phyloP scores from a whole-genome alignment of 75 land plant genomes.

The Azolla pinnata region DNA sequence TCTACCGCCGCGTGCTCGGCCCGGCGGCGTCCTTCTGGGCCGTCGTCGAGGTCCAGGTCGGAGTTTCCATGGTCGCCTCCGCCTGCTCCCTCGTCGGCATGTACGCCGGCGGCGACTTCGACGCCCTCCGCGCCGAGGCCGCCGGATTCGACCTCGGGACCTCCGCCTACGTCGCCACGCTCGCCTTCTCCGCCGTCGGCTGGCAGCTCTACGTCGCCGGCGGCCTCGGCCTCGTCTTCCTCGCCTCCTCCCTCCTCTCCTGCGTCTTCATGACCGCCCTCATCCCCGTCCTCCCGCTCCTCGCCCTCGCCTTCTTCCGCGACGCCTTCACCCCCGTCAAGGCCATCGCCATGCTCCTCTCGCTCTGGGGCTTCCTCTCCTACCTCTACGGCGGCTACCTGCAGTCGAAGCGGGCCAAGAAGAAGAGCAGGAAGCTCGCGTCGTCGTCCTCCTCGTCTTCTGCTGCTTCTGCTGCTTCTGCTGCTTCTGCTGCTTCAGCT shows the following conservation, averaged over 20 bases:
- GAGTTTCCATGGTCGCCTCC: conserved; percentile 8
- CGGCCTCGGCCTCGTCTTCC: conserved; percentile 10
- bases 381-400: conserved; percentile 28
- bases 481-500: too few species aligned
- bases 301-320: conserved; percentile 13
- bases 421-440: too few species aligned
- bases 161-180: conserved; percentile 10
- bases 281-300: conserved; percentile 16
- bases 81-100: conserved; percentile 15
- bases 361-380: conserved; percentile 31
- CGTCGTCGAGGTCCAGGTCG: conserved; percentile 22
- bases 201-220: conserved; percentile 21
- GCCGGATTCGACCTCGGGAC: conserved; percentile 13
- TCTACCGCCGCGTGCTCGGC: conserved; percentile 1
- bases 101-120: conserved; percentile 20
- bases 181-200: conserved; percentile 8
- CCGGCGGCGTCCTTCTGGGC: conserved; percentile 14
- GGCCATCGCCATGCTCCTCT: conserved; percentile 19
- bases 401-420: background rate
- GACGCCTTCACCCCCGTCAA: conserved; percentile 23
- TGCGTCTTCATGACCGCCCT: conserved; percentile 6
- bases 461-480: too few species aligned
- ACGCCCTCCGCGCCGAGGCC: conserved; percentile 16
- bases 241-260: conserved; percentile 16
- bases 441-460: too few species aligned